phyloP scores from a whole-genome alignment of 352 stramenopile genomes.

The Pythium vanterpoolii region DNA sequence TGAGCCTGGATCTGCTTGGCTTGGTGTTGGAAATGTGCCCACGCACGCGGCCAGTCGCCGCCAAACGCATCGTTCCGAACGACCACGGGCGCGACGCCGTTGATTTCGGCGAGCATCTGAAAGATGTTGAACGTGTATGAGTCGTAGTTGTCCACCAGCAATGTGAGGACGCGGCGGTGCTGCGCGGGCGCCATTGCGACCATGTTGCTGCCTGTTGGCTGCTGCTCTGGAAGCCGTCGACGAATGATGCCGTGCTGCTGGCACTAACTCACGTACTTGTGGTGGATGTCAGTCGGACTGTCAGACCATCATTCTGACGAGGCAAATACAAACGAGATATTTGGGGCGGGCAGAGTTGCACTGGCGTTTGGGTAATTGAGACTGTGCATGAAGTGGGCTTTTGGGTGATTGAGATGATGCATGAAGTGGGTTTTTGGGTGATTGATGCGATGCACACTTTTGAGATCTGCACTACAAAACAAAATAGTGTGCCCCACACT shows the following conservation, averaged over 20 bases:
- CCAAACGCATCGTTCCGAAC: constrained; percentile 91
- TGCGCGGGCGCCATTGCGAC: constrained; percentile 24
- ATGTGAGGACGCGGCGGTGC: constrained; percentile 39
- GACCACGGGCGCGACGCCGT: constrained; percentile 83
- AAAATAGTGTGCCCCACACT: constrained; percentile 3
- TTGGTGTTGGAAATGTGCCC: constrained; percentile 45
- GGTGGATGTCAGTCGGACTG: too few species aligned
- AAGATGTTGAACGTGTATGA: constrained; percentile 98
- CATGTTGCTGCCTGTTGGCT: constrained; percentile 12
- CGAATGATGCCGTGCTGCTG: too few species aligned
- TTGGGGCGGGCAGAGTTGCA: too few species aligned
- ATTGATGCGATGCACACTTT: too few species aligned
- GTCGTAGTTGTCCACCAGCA: constrained; percentile 98
- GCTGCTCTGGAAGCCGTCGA: neutral
- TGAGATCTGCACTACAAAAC: too few species aligned
- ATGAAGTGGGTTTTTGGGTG: too few species aligned
- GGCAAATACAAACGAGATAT: too few species aligned
- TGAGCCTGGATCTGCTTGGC: constrained; percentile 18
- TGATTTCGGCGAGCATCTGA: constrained; percentile 93
- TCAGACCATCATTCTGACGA: too few species aligned
- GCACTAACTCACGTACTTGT: too few species aligned
- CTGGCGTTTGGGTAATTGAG: too few species aligned
- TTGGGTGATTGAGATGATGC: too few species aligned
- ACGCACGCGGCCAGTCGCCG: constrained; percentile 61
- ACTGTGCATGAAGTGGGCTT: too few species aligned